phyloP scores from a whole-genome alignment of 768 basidiomycete genomes.

The Epithele typhae region DNA sequence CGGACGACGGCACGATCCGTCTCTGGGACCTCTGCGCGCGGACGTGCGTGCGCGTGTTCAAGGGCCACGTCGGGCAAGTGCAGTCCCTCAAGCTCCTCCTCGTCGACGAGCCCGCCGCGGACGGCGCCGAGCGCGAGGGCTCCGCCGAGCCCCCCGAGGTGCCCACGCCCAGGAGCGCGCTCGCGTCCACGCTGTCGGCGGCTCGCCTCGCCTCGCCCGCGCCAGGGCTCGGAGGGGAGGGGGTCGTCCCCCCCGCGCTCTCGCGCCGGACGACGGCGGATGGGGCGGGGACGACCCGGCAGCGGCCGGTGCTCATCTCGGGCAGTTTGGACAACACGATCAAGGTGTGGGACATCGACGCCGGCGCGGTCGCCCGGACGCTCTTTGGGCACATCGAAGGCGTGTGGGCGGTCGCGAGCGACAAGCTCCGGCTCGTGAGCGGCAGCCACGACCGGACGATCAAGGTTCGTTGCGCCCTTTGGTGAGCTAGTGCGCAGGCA shows the following conservation, averaged over 20 bases:
- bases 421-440: slow-evolving; percentile 87
- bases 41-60: slow-evolving; percentile 78
- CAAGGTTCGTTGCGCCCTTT: slow-evolving; percentile 55
- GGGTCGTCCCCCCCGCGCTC: slow-evolving; percentile 4
- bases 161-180: neutral
- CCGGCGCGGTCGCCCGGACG: slow-evolving; percentile 71
- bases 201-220: neutral
- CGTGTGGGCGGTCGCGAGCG: slow-evolving; percentile 93
- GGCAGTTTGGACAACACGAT: slow-evolving; percentile 94
- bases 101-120: slow-evolving; percentile 43
- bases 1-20: slow-evolving; percentile 89
- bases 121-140: slow-evolving; percentile 14
- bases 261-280: slow-evolving; percentile 6
- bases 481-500: no score
- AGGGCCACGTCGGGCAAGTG: slow-evolving; percentile 91
- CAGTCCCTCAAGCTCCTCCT: slow-evolving; percentile 83
- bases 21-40: slow-evolving; percentile 88
- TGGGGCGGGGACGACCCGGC: slow-evolving; percentile 15
- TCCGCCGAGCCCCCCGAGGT: neutral
- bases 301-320: slow-evolving; percentile 74
- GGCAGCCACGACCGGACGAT: slow-evolving; percentile 96
- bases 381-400: slow-evolving; percentile 98
- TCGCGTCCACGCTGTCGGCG: neutral
- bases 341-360: slow-evolving; percentile 93
- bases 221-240: no score